Conservation (phyloP, 2,329 filamentous ascomycete genomes). For the Shiraia bambusicola region DNA sequence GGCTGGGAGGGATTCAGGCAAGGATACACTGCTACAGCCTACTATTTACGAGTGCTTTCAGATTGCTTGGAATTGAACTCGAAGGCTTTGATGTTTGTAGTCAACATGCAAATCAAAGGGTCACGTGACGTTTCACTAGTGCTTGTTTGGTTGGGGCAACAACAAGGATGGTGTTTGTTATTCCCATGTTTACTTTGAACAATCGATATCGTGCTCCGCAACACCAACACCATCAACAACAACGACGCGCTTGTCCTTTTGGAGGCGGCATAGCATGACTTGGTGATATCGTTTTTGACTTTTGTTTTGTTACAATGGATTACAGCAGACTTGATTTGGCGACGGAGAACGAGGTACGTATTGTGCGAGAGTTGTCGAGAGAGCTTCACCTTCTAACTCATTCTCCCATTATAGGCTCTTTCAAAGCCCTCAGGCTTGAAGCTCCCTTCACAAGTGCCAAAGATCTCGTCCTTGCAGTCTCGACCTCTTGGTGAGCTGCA, state of each 20-base stretch:
- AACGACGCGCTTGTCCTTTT: conserved; percentile 18
- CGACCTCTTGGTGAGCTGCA: conserved; percentile 53
- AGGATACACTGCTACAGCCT: too few relatives aligned
- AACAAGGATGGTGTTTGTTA: conserved; percentile 5
- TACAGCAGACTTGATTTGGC: conserved; percentile 22
- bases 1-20: too few relatives aligned
- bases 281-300: conserved; percentile 23
- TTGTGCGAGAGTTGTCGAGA: neutral
- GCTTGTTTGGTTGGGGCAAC: neutral
- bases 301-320: conserved; percentile 5
- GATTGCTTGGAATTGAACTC: too few relatives aligned
- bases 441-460: conserved; percentile 28
- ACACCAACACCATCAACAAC: conserved; percentile 16
- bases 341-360: conserved; percentile 36
- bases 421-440: conserved; percentile 36
- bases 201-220: conserved; percentile 3
- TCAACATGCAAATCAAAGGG: neutral
- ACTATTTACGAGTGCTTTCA: too few relatives aligned
- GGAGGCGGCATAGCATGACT: conserved; percentile 21
- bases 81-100: neutral
- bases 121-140: neutral
- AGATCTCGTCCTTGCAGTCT: conserved; percentile 24
- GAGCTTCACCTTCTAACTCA: conserved; percentile 17
- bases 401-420: conserved; percentile 18
- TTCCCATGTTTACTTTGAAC: conserved; percentile 4